Conservation (phyloP, 1,284 basidiomycete genomes). For the Naganishia cerealis region DNA sequence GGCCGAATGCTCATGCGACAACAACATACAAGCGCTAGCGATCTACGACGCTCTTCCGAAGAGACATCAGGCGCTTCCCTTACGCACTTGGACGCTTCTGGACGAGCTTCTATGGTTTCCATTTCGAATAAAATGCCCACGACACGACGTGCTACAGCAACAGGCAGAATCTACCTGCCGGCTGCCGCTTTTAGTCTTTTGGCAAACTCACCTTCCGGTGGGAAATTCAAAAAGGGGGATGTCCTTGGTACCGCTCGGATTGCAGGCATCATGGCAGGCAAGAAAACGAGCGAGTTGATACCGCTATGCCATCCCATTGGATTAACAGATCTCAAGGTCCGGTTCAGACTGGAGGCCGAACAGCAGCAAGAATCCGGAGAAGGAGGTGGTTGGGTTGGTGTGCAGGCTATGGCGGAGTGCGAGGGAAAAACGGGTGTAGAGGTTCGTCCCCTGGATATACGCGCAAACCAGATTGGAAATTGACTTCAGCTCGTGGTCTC, state of each 20-base stretch:
- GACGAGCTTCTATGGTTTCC: constrained; percentile 77
- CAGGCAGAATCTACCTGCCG: constrained; percentile 72
- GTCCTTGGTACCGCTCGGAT: constrained; percentile 75
- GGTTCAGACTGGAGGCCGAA: constrained; percentile 58
- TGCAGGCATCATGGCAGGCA: constrained; percentile 82
- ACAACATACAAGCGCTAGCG: not conserved
- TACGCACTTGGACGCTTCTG: constrained; percentile 70
- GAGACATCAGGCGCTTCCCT: constrained; percentile 44
- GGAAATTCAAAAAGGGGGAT: constrained; percentile 65
- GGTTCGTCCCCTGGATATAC: constrained; percentile 24
- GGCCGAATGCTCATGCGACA: not conserved
- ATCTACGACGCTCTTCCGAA: not conserved
- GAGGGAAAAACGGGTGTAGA: constrained; percentile 83
- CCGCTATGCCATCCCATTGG: constrained; percentile 79
- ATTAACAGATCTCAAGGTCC: constrained; percentile 68
- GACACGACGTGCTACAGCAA: constrained; percentile 70
- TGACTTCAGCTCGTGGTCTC: not conserved
- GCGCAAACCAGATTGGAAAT: not conserved
- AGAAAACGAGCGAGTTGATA: constrained; percentile 76
- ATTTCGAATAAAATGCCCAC: constrained; percentile 68
- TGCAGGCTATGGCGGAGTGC: constrained; percentile 68
- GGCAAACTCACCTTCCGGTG: constrained; percentile 13
- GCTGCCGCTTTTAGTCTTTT: constrained; percentile 66
- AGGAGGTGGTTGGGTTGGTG: constrained; percentile 61
- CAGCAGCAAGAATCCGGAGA: constrained; percentile 33